phyloP scores from a whole-genome alignment of 1,284 basidiomycete species.

The Serendipita sp. region DNA sequence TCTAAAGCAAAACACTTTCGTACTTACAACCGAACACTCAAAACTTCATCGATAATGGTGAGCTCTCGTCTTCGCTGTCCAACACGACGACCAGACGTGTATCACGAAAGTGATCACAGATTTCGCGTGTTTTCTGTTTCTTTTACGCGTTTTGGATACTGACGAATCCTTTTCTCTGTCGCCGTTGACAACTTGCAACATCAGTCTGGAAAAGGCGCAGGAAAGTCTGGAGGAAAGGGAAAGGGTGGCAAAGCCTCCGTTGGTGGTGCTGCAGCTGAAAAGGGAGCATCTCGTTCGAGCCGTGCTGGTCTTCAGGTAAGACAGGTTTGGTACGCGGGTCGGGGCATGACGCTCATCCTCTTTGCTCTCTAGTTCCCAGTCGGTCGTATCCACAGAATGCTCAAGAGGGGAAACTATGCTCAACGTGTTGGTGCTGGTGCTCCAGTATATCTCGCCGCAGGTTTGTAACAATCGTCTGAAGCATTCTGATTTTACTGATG shows the following conservation, averaged over 20 bases:
- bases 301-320: slow-evolving; percentile 19
- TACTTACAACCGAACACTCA: background rate
- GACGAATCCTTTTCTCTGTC: background rate
- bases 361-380: slow-evolving; percentile 16
- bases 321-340: background rate
- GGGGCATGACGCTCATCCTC: background rate
- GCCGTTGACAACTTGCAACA: background rate
- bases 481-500: background rate
- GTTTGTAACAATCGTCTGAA: background rate
- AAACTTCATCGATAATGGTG: background rate
- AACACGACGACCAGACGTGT: background rate
- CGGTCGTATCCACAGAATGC: slow-evolving; percentile 20
- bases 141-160: background rate
- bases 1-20: background rate
- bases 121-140: background rate
- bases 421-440: slow-evolving; percentile 21
- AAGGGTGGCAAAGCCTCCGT: slow-evolving; percentile 15
- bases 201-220: slow-evolving; percentile 3
- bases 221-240: slow-evolving; percentile 8
- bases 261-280: slow-evolving; percentile 21
- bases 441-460: slow-evolving; percentile 12
- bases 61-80: background rate
- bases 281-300: slow-evolving; percentile 17
- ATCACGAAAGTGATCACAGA: background rate
- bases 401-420: slow-evolving; percentile 21